A percentile compares a stretch with the other conserved stretches of the same genome.
phyloP scores from a whole-genome alignment of 1,139 yeast genomes.

The Suhomyces maxii region DNA sequence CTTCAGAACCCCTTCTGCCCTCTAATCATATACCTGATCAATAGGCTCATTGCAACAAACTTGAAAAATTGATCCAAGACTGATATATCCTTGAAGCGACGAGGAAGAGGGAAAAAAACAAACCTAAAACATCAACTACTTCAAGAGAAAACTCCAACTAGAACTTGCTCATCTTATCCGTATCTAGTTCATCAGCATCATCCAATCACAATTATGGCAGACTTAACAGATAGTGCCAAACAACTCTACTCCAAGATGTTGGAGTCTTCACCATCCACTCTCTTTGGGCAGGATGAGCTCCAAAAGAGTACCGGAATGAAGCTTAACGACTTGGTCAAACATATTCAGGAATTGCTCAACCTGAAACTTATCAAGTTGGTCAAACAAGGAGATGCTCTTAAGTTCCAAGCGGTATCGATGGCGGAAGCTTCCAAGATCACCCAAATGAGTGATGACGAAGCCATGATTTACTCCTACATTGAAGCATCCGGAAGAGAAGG shows the following conservation, averaged over 20 bases:
- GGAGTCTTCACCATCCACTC: conserved; percentile 42
- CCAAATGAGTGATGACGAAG: conserved; percentile 83
- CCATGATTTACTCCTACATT: conserved; percentile 85
- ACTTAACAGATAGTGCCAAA: conserved; percentile 50
- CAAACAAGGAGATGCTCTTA: conserved; percentile 61
- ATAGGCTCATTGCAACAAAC: no score
- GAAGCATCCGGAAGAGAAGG: conserved; percentile 96
- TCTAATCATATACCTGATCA: no score
- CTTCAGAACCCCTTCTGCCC: no score
- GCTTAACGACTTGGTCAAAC: conserved; percentile 51
- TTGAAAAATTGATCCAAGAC: no score
- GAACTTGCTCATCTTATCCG: neutral
- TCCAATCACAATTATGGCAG: conserved; percentile 10
- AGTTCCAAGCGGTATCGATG: conserved; percentile 70
- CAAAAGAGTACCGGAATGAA: conserved; percentile 40
- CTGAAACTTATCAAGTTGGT: conserved; percentile 66
- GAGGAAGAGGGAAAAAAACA: no score
- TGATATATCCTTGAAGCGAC: no score
- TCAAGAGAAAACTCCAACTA: no score
- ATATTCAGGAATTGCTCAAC: conserved; percentile 67
- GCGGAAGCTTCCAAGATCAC: conserved; percentile 70
- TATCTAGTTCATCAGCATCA: neutral
- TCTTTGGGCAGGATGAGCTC: conserved; percentile 63
- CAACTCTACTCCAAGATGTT: conserved; percentile 62
- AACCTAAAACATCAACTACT: no score